phyloP scores from a whole-genome alignment of 768 basidiomycete genomes.

The Trametes elegans region DNA sequence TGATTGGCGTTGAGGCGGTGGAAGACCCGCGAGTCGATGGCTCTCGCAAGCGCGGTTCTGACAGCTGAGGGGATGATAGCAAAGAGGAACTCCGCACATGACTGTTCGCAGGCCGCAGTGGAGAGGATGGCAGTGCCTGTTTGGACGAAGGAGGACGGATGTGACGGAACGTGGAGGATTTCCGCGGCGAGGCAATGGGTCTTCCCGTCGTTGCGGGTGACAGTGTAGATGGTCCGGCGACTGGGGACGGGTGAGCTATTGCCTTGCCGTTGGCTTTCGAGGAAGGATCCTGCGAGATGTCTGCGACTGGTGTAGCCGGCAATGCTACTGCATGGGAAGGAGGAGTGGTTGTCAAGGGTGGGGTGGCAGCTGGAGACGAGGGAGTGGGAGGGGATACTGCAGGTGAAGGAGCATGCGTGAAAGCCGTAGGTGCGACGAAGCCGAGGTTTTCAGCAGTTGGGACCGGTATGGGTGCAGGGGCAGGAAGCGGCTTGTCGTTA shows the following conservation, averaged over 20 bases:
- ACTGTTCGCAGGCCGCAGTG: conserved; percentile 32
- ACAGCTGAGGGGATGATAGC: conserved; percentile 19
- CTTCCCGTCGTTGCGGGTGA: conserved; percentile 4
- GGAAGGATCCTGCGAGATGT: not conserved
- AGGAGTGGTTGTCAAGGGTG: not conserved
- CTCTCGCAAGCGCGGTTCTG: conserved; percentile 5
- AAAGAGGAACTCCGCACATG: conserved; percentile 19
- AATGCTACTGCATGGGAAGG: conserved; percentile 5
- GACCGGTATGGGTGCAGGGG: not conserved
- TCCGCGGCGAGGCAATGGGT: conserved; percentile 28
- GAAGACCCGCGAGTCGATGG: conserved; percentile 21
- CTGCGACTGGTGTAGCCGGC: conserved; percentile 11
- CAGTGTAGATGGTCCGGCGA: conserved; percentile 19
- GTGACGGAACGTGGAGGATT: conserved; percentile 52
- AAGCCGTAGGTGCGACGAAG: conserved; percentile 3
- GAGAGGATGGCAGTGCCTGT: conserved; percentile 32
- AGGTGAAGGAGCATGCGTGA: not conserved
- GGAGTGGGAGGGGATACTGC: not conserved
- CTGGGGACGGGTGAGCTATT: conserved; percentile 9
- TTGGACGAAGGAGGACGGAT: conserved; percentile 32
- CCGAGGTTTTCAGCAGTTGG: conserved; percentile 5
- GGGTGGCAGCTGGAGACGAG: conserved; percentile 2
- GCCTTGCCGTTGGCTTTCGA: conserved; percentile 16
- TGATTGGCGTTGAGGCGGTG: conserved; percentile 18
- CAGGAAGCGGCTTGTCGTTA: conserved; percentile 1